A percentile compares a stretch with the other conserved stretches of the same genome.
phyloP scores from a whole-genome alignment of 2,329 filamentous ascomycete genomes.

The Onygena corvina region DNA sequence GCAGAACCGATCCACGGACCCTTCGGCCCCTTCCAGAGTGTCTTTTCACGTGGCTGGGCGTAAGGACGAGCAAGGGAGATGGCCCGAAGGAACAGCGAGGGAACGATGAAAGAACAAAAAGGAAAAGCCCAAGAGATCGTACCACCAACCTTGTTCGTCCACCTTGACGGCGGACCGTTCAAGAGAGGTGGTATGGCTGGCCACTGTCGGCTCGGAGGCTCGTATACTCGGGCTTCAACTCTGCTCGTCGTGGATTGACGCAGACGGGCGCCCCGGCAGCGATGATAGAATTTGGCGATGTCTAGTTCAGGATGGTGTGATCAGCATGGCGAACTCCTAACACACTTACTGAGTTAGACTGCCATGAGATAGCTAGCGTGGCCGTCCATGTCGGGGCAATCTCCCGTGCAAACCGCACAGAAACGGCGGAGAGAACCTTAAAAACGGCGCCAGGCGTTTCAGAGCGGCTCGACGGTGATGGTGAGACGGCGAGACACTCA shows the following conservation, averaged over 20 bases:
- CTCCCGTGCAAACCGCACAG: constrained; percentile 5
- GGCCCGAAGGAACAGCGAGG: background rate
- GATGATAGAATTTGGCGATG: no score
- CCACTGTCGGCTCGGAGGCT: background rate
- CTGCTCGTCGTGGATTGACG: no score
- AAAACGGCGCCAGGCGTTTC: background rate
- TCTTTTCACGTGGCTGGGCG: background rate
- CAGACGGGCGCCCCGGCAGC: no score
- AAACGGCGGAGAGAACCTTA: constrained; percentile 1
- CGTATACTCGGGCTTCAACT: background rate
- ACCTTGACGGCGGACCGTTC: background rate
- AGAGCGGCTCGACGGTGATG: background rate
- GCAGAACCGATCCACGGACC: background rate
- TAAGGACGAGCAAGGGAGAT: no score
- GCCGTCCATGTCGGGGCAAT: no score
- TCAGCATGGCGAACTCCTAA: background rate
- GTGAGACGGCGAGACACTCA: background rate
- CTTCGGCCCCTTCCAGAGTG: background rate
- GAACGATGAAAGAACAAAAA: background rate
- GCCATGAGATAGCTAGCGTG: no score
- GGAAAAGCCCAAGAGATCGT: background rate
- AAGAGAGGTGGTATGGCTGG: background rate
- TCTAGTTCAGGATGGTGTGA: background rate
- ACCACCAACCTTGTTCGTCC: background rate
- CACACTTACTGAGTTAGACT: background rate